Evolutionary conservation across 2,329 filamentous ascomycete species (phyloP).

Genomic region (Corynespora cassiicola): DNA sequence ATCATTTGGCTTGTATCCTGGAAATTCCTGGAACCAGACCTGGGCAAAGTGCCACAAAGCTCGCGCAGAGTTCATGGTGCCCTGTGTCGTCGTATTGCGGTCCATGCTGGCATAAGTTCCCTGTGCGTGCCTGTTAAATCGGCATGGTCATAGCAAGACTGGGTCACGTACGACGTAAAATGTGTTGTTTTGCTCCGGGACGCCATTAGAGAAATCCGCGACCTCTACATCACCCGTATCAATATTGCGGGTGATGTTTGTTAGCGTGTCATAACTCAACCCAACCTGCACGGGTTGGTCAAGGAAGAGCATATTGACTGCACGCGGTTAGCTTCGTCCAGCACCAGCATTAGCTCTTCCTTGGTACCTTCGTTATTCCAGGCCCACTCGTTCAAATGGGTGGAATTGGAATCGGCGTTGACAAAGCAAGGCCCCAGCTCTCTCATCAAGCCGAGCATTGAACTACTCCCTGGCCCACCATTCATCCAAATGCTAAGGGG

Average conservation of each 20-base stretch:
- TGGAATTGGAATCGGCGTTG: constrained; percentile 59
- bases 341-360: too few relatives aligned
- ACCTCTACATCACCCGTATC: constrained; percentile 26
- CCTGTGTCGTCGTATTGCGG: constrained; percentile 54
- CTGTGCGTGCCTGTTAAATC: too few relatives aligned
- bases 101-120: constrained; percentile 59
- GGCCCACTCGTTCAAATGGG: constrained; percentile 62
- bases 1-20: constrained; percentile 65
- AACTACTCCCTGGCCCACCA: constrained; percentile 64
- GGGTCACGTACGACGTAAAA: constrained; percentile 59
- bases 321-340: constrained; percentile 6
- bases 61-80: constrained; percentile 60
- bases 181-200: constrained; percentile 59
- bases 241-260: constrained; percentile 45
- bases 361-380: constrained; percentile 64
- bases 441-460: constrained; percentile 29
- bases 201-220: constrained; percentile 34
- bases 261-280: constrained; percentile 56
- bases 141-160: too few relatives aligned
- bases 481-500: constrained; percentile 67
- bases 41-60: constrained; percentile 66
- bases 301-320: constrained; percentile 63
- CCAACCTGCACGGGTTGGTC: constrained; percentile 68
- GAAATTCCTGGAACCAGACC: constrained; percentile 69
- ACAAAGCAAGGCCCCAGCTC: constrained; percentile 64